A percentile compares a stretch with the other conserved stretches of the same genome.
phyloP scores from a whole-genome alignment of 257 asterid species.

The Nicotiana tomentosiformis region DNA sequence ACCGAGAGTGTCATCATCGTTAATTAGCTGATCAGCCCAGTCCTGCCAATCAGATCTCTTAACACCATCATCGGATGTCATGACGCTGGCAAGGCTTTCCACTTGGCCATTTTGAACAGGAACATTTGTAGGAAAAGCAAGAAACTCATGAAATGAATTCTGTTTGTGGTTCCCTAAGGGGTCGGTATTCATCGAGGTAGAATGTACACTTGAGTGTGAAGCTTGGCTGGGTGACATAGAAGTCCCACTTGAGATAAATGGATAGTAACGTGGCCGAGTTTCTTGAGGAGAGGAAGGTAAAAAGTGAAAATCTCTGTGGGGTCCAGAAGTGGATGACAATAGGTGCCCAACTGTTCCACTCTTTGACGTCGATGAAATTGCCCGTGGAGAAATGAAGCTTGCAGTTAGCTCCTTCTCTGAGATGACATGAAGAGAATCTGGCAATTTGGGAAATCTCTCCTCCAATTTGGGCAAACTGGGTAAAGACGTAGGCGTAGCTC shows the following conservation, averaged over 20 bases:
- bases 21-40: constrained; percentile 63
- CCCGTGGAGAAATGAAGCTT: not conserved
- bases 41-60: constrained; percentile 62
- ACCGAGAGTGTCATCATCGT: constrained; percentile 48
- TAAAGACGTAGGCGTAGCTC: constrained; percentile 35
- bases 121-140: constrained; percentile 32
- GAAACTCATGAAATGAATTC: constrained; percentile 31
- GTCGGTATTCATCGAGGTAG: constrained; percentile 25
- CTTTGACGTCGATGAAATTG: not conserved
- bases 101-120: constrained; percentile 33
- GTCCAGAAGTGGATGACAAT: constrained; percentile 38
- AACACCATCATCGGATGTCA: constrained; percentile 31
- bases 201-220: constrained; percentile 23
- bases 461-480: constrained; percentile 32
- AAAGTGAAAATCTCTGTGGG: constrained; percentile 22
- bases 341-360: constrained; percentile 29
- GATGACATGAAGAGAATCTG: not conserved
- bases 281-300: constrained; percentile 25
- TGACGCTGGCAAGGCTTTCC: constrained; percentile 31
- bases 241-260: constrained; percentile 27
- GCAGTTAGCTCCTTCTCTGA: not conserved
- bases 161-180: constrained; percentile 16
- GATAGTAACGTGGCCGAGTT: constrained; percentile 19
- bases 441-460: constrained; percentile 38
- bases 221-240: constrained; percentile 1